Conservation (phyloP, 1,139 yeast species). For the Sugiyamaella pinicola region DNA sequence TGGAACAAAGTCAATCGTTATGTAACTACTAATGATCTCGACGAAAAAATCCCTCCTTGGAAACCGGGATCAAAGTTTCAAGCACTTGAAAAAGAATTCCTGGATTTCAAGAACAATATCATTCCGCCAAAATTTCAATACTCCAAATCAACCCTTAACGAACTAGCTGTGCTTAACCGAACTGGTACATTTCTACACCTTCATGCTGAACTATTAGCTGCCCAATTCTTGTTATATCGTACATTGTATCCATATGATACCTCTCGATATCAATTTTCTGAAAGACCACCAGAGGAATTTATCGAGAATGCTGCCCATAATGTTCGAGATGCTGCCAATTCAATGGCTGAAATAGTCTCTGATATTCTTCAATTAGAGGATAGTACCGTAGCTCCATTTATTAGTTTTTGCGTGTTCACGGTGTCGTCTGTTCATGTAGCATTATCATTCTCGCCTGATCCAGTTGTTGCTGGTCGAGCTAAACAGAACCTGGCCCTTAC, state of each 20-base stretch:
- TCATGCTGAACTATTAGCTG: conserved; percentile 33
- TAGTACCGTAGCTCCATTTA: conserved; percentile 43
- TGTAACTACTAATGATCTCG: conserved; percentile 28
- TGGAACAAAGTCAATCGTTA: conserved; percentile 42
- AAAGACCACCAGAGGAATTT: conserved; percentile 37
- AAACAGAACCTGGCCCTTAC: conserved; percentile 42
- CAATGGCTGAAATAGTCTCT: conserved; percentile 38
- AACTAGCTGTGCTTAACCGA: conserved; percentile 30
- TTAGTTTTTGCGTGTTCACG: conserved; percentile 43
- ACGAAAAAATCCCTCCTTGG: conserved; percentile 34
- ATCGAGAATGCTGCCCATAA: conserved; percentile 37
- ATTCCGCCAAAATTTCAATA: conserved; percentile 34
- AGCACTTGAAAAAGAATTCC: conserved; percentile 14
- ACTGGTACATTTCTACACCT: conserved; percentile 36
- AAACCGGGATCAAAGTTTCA: conserved; percentile 27
- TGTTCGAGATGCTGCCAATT: conserved; percentile 41
- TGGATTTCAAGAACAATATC: conserved; percentile 13
- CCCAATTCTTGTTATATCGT: conserved; percentile 35
- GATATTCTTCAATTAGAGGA: conserved; percentile 41
- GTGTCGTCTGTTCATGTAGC: conserved; percentile 44
- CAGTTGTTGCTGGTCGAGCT: conserved; percentile 38
- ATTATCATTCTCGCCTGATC: conserved; percentile 40
- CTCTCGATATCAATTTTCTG: conserved; percentile 20
- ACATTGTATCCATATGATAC: conserved; percentile 32
- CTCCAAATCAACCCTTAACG: conserved; percentile 30